Evolutionary conservation across 192 early-diverging fungal species (phyloP).

Genomic region (Umbelopsis sp.): DNA sequence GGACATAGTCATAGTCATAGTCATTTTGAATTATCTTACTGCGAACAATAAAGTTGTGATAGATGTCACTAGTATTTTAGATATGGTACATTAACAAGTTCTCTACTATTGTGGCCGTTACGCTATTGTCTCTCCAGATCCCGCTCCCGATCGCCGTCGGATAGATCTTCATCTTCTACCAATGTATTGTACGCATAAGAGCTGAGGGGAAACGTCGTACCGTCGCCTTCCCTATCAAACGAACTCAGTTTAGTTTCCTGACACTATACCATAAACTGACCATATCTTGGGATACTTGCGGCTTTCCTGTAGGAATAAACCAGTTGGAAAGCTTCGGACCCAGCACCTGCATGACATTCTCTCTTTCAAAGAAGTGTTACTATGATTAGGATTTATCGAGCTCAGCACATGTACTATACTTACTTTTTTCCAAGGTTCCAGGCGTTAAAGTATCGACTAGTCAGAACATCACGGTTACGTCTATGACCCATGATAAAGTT

Average conservation of each 20-base stretch:
- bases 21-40: no score
- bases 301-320: conserved; percentile 32
- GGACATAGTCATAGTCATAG: no score
- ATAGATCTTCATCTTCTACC: conserved; percentile 26
- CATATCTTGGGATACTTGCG: conserved; percentile 26
- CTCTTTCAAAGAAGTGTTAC: conserved; percentile 1
- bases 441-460: conserved; percentile 37
- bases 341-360: conserved; percentile 36
- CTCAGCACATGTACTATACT: not conserved
- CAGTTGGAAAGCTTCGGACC: conserved; percentile 16
- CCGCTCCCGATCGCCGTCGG: not conserved
- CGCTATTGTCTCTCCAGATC: not conserved
- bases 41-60: no score
- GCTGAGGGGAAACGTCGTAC: conserved; percentile 29
- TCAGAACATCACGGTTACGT: conserved; percentile 24
- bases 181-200: conserved; percentile 35
- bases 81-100: no score
- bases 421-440: conserved; percentile 39
- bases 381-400: not conserved
- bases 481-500: conserved; percentile 27
- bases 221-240: conserved; percentile 30
- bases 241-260: not conserved
- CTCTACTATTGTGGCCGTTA: no score
- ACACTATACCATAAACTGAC: conserved; percentile 1
- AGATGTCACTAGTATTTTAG: no score